Evolutionary conservation across 1,139 yeast genomes (phyloP).

Genomic region (Scheffersomyces titani): DNA sequence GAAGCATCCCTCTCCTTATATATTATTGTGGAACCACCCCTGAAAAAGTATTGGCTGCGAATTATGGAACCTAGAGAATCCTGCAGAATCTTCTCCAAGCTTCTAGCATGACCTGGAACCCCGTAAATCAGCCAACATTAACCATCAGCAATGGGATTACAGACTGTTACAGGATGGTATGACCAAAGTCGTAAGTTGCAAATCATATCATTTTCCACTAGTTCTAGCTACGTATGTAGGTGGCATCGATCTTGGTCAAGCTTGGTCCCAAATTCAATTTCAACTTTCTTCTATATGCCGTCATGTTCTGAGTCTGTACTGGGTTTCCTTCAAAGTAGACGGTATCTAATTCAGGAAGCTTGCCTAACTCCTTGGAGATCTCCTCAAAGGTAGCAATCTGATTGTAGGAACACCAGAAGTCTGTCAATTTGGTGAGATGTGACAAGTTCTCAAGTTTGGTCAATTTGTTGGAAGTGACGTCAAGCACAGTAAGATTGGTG

Average conservation of each 20-base stretch:
- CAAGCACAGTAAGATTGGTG: constrained; percentile 68
- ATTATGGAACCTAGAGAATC: not conserved
- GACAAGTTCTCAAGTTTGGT: constrained; percentile 60
- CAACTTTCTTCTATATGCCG: constrained; percentile 84
- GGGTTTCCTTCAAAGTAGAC: constrained; percentile 98
- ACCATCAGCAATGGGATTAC: not conserved
- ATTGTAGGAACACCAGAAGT: constrained; percentile 91
- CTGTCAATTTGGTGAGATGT: constrained; percentile 73
- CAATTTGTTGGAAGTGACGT: constrained; percentile 76
- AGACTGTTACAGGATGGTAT: not conserved
- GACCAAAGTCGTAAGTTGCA: not conserved
- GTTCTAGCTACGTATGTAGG: constrained; percentile 47
- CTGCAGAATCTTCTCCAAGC: not conserved
- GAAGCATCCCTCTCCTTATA: not conserved
- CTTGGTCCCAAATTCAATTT: constrained; percentile 71
- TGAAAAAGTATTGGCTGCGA: not conserved
- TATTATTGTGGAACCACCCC: not conserved
- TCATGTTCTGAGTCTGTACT: constrained; percentile 66
- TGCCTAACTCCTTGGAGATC: constrained; percentile 63
- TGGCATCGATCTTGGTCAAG: constrained; percentile 89
- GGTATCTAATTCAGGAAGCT: constrained; percentile 69
- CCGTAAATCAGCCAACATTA: not conserved
- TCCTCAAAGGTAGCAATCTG: constrained; percentile 67
- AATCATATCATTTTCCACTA: not conserved
- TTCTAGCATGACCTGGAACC: not conserved